Percentiles rank a stretch among this genome's conserved stretches.
Conservation (phyloP, 1,284 basidiomycete genomes). For the Athelia psychrophila region DNA sequence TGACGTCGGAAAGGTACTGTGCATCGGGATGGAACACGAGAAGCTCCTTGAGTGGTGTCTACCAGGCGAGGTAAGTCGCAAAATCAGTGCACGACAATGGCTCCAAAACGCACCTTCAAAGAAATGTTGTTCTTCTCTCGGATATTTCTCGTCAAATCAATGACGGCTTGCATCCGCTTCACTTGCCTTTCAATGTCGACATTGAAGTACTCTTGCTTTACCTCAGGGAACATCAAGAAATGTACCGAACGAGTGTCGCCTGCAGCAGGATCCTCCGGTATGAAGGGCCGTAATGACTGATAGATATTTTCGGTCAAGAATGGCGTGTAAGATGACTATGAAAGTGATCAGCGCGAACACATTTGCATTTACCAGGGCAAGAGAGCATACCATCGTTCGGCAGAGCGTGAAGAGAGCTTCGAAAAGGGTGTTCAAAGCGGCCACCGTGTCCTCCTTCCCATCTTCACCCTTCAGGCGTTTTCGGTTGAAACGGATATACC, state of each 20-base stretch:
- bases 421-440: constrained; percentile 94
- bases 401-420: constrained; percentile 95
- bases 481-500: constrained; percentile 99
- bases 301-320: constrained; percentile 98
- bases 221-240: constrained; percentile 92
- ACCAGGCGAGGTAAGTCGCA: background rate
- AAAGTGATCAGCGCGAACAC: constrained; percentile 7
- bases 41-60: constrained; percentile 93
- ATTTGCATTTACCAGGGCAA: constrained; percentile 8
- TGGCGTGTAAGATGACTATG: constrained; percentile 94
- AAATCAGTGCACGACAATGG: background rate
- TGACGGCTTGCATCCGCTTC: constrained; percentile 91
- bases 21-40: constrained; percentile 91
- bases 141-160: constrained; percentile 88
- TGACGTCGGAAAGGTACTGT: constrained; percentile 86
- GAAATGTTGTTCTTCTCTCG: constrained; percentile 88
- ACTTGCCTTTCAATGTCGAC: constrained; percentile 95
- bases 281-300: constrained; percentile 84
- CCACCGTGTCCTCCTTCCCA: constrained; percentile 84
- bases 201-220: constrained; percentile 96
- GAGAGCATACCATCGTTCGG: constrained; percentile 80
- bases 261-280: constrained; percentile 70
- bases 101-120: constrained; percentile 68
- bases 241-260: constrained; percentile 89
- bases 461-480: constrained; percentile 95